phyloP scores from a whole-genome alignment of 2,329 filamentous ascomycete species.

The Sporothrix sp. region DNA sequence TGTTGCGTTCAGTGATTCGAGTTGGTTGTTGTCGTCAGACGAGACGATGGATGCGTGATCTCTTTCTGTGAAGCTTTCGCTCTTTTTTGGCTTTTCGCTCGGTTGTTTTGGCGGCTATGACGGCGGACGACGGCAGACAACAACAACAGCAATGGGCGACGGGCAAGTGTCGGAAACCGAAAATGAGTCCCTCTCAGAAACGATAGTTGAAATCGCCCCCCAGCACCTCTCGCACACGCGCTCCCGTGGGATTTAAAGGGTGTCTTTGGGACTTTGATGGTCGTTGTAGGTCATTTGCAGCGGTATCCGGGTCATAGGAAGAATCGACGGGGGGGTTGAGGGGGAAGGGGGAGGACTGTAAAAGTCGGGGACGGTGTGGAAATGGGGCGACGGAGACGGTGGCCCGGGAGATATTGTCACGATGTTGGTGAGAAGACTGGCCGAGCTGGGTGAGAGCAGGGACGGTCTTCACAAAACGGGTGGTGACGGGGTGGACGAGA shows the following conservation, averaged over 20 bases:
- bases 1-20: neutral
- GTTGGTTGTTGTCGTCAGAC: neutral
- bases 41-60: conserved; percentile 1
- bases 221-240: conserved; percentile 50
- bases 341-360: conserved; percentile 1
- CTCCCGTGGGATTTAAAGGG: conserved; percentile 64
- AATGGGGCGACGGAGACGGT: conserved; percentile 10
- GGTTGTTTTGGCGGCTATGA: too few relatives aligned
- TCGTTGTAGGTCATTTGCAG: conserved; percentile 44
- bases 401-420: conserved; percentile 11
- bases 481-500: neutral
- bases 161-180: conserved; percentile 25
- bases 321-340: conserved; percentile 25
- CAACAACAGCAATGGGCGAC: conserved; percentile 14
- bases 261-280: conserved; percentile 46
- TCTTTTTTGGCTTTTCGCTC: neutral
- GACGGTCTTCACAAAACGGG: conserved; percentile 6
- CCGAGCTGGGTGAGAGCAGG: conserved; percentile 11
- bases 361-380: neutral
- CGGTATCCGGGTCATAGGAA: conserved; percentile 46
- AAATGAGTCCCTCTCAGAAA: conserved; percentile 32
- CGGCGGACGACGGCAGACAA: conserved; percentile 21
- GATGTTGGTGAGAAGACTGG: conserved; percentile 4
- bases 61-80: neutral
- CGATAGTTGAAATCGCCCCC: conserved; percentile 51